Conservation (phyloP, 805 yeast species). For the Spathaspora arborariae region DNA sequence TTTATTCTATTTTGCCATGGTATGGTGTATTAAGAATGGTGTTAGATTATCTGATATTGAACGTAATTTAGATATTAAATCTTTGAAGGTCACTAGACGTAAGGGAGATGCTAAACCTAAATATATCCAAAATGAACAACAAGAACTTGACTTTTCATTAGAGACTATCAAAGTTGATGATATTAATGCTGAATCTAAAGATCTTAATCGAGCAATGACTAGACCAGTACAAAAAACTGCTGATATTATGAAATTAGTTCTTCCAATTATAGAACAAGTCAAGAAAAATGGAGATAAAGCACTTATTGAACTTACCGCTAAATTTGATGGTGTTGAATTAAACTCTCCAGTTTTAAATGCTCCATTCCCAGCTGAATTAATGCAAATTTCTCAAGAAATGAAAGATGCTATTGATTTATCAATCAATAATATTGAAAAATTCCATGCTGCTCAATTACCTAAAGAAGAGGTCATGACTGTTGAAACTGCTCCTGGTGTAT, state of each 20-base stretch:
- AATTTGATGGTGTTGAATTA: slow-evolving; percentile 82
- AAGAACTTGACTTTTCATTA: slow-evolving; percentile 44
- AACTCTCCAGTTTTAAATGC: slow-evolving; percentile 73
- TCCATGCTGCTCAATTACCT: slow-evolving; percentile 91
- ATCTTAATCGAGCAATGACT: slow-evolving; percentile 59
- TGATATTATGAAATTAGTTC: slow-evolving; percentile 87
- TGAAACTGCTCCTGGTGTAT: slow-evolving; percentile 92
- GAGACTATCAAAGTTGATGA: slow-evolving; percentile 41
- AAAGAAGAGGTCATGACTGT: slow-evolving; percentile 65
- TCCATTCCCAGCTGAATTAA: slow-evolving; percentile 78
- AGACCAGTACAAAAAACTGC: slow-evolving; percentile 96
- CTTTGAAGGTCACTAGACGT: slow-evolving; percentile 84
- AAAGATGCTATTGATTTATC: slow-evolving; percentile 86
- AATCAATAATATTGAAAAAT: slow-evolving; percentile 79
- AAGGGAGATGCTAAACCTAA: slow-evolving; percentile 93
- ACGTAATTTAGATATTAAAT: slow-evolving; percentile 76
- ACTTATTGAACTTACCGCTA: slow-evolving; percentile 80
- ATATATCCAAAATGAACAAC: slow-evolving; percentile 43
- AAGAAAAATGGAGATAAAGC: slow-evolving; percentile 80
- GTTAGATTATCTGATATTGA: slow-evolving; percentile 81
- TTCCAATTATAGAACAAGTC: slow-evolving; percentile 83
- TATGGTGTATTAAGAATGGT: slow-evolving; percentile 61
- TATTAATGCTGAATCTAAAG: slow-evolving; percentile 33
- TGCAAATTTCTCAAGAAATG: slow-evolving; percentile 70
- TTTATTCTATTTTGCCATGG: slow-evolving; percentile 55